Base-by-base conservation (phyloP, 164 flowering plant species). In the Dillenia turbinata region DNA sequence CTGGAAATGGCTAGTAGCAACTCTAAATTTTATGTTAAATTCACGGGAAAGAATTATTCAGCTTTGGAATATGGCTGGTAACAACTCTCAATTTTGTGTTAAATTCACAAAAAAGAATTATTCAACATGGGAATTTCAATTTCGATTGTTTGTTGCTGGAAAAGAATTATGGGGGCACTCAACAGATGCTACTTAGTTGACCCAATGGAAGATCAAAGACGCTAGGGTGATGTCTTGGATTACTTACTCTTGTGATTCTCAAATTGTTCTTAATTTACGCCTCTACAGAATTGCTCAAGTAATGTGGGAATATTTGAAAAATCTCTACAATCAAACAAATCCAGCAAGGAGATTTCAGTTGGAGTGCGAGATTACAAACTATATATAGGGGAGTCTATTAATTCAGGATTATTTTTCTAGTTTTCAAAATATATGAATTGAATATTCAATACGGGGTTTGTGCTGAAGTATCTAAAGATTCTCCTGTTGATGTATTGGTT, bases 351-450 rank as follows among this genome's bases (percentile, higher is more conserved):
- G 22, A 6, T 59, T 47, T 47, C 62, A 59, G 13, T 48, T 59
- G 6, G 62, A 59, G 24, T 45, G 7, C 5, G 50, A 59, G 13
- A 59, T 59, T 14, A 40, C 24, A 9, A 44, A 59, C 9, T 59
- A 16, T 24, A 59, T 14, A 3, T 50, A 59, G 1, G 62, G 50
- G 15, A 59, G 8, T 14, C 8, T 59, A 1, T 59, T 52, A 3
- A 59, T 59, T 47, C n/a, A 59, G 19, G 40, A 59, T n/a, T 59
- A 59, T 45, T 59, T 45, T 59, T 59, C 62, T 13, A 24, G 9
- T 15, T 59, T 59, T 17, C 5, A 10, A 9, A 59, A 45, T 45
- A 24, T 45, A 14, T 59, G 43, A 52, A 45, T 12, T 12, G 62
- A 59, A 59, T 46, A 59, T 46, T 45, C 62, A 9, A 45, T 59